Conservation (phyloP, 371 early-diverging fungal species). For the Rhizopus delemar region DNA sequence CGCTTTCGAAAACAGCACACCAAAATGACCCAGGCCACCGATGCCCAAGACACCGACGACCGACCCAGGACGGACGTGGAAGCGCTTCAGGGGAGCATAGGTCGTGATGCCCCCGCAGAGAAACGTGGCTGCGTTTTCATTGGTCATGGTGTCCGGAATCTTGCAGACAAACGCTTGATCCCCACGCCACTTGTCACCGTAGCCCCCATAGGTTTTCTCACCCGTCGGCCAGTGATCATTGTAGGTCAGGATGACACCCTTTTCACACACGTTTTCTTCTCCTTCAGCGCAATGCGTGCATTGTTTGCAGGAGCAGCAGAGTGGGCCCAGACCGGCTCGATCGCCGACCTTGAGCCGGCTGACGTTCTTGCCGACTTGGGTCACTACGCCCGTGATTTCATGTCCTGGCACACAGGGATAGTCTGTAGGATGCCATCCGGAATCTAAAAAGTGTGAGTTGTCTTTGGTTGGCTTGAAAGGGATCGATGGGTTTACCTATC, state of each 20-base stretch:
- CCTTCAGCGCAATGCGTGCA: conserved; percentile 41
- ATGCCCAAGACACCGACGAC: conserved; percentile 58
- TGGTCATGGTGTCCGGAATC: conserved; percentile 58
- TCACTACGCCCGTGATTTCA: conserved; percentile 57
- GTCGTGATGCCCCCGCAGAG: conserved; percentile 62
- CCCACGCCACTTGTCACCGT: conserved; percentile 60
- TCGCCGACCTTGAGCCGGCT: conserved; percentile 58
- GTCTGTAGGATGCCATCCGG: conserved; percentile 56
- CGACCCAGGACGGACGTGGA: conserved; percentile 47
- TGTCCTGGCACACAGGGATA: conserved; percentile 68
- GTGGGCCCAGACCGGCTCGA: conserved; percentile 70
- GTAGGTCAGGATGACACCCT: conserved; percentile 60
- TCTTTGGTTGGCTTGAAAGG: background rate
- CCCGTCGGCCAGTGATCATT: conserved; percentile 56
- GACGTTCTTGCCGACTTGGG: conserved; percentile 51
- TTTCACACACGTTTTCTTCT: conserved; percentile 36
- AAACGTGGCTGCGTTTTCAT: conserved; percentile 53
- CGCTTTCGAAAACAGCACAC: conserved; percentile 54
- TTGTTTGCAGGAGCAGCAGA: conserved; percentile 39
- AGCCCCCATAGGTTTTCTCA: conserved; percentile 58
- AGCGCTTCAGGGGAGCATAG: conserved; percentile 59
- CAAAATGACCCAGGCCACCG: conserved; percentile 74
- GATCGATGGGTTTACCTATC: conserved; percentile 10
- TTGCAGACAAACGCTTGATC: conserved; percentile 49
- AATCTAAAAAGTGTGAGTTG: conserved; percentile 54